These are phyloP conservation scores for Trichoderma virens DNA, from an alignment of 495 filamentous ascomycete species.

Conservation along the genomic window DNA sequence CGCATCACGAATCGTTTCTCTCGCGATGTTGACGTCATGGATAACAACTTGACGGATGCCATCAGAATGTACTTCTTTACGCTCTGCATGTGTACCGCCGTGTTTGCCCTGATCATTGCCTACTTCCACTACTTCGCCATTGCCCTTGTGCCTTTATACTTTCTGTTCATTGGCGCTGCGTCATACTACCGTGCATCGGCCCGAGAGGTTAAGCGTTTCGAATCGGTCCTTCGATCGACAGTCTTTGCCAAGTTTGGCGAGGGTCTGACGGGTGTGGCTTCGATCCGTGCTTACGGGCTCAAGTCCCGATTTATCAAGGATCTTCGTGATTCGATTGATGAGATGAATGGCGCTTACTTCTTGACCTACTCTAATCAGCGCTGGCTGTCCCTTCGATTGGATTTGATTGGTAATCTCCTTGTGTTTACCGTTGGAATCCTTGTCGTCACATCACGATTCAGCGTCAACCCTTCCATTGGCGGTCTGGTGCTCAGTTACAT, in stretches of 20 bases:
- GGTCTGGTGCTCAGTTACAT: slow-evolving; percentile 91
- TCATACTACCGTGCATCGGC: slow-evolving; percentile 87
- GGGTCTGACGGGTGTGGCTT: slow-evolving; percentile 72
- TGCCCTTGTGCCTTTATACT: slow-evolving; percentile 71
- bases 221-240: slow-evolving; percentile 74
- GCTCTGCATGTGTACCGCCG: slow-evolving; percentile 64
- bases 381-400: slow-evolving; percentile 80
- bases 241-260: slow-evolving; percentile 93
- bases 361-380: slow-evolving; percentile 90
- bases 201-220: slow-evolving; percentile 88
- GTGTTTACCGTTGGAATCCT: slow-evolving; percentile 85
- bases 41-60: slow-evolving; percentile 82
- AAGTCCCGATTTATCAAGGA: slow-evolving; percentile 62
- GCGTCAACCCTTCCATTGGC: slow-evolving; percentile 71
- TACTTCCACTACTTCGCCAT: slow-evolving; percentile 94
- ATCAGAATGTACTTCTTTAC: slow-evolving; percentile 93
- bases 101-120: slow-evolving; percentile 81
- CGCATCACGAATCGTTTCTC: slow-evolving; percentile 96
- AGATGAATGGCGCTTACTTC: slow-evolving; percentile 91
- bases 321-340: slow-evolving; percentile 65
- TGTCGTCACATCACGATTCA: slow-evolving; percentile 90
- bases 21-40: slow-evolving; percentile 91
- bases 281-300: slow-evolving; percentile 83
- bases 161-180: slow-evolving; percentile 75
- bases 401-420: slow-evolving; percentile 70